phyloP scores from a whole-genome alignment of 441 rosid species.

The Populus hybrid region DNA sequence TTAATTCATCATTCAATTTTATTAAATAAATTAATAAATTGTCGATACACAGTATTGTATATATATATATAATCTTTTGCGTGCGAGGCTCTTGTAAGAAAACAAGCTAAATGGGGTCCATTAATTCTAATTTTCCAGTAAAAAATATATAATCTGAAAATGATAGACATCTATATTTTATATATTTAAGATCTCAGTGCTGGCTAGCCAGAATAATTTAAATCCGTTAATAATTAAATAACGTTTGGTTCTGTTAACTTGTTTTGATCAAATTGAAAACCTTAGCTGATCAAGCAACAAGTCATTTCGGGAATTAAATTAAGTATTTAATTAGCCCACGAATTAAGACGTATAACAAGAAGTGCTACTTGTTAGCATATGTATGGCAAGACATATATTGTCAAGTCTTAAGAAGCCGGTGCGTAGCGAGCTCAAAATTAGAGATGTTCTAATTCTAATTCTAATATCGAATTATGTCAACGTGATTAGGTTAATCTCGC shows the following conservation, averaged over 20 bases:
- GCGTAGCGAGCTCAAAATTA: neutral
- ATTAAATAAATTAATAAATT: neutral
- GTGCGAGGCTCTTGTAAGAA: constrained; percentile 53
- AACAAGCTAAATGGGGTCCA: constrained; percentile 18
- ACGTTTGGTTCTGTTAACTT: neutral
- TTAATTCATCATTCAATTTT: neutral
- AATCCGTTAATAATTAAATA: neutral
- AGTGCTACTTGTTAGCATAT: neutral
- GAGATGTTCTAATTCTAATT: neutral
- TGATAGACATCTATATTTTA: constrained; percentile 20
- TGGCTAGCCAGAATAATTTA: neutral
- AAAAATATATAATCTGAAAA: constrained; percentile 9
- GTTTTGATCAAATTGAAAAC: neutral
- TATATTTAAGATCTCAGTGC: constrained; percentile 8
- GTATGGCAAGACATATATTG: constrained; percentile 5
- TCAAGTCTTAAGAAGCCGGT: neutral
- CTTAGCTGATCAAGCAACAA: neutral
- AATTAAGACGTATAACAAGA: neutral
- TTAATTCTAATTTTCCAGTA: neutral
- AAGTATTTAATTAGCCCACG: no score
- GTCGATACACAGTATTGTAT: neutral
- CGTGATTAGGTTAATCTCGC: constrained; percentile 3
- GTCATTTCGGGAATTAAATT: constrained; percentile 12
- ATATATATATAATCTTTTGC: constrained; percentile 35
- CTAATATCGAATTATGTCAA: constrained; percentile 24